Evolutionary conservation across 106 monocot genomes (phyloP), one percentile per base, ranked within the genome.

Genomic region (Allium cepa): DNA sequence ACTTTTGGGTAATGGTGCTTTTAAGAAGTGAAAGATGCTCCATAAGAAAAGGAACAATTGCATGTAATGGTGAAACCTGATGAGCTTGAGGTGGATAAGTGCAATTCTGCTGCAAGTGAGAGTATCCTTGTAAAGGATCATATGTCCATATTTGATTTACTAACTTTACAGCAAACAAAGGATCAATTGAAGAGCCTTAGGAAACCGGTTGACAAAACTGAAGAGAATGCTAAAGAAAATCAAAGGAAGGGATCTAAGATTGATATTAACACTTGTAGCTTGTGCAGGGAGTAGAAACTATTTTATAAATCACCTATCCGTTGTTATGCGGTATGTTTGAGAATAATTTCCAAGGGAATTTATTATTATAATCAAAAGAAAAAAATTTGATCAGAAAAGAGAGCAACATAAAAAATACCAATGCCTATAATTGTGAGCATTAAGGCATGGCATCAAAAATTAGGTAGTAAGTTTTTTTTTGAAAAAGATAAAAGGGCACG

Each of bases 211-310:
- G 62, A 13, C 53, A 70, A 65, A 80, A 67, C 26, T 26, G 62
- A 77, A 49, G 56, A 70, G 60, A 73, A 53, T 16, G 7, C 50
- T 51, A 74, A 58, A 56, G 1, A 70, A 57, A 49, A 26, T 11
- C 53, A 47, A 27, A 45, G 57, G 17, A 1, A 8, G 47, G 61
- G 57, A 17, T 55, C 56, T 26, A 49, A 60, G 17, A 14, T n/a
- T 18, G 79, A 83, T 72, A 62, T 72, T 62, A 78, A 79, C 28
- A 64, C 67, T 47, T 87, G 86, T 63, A 87, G 73, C 78, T 73
- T 94, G 55, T 94, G 94, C 61, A 76, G 72, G 56, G 74, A 73
- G 66, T 74, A 69, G 17, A 72, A 69, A 17, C 81, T 94, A 52
- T 57, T 57, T 47, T 90, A 84, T 78, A 77, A 82, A 13, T 69